Conservation (phyloP, 2,329 filamentous ascomycete genomes). For the Scedosporium aurantiacum region DNA sequence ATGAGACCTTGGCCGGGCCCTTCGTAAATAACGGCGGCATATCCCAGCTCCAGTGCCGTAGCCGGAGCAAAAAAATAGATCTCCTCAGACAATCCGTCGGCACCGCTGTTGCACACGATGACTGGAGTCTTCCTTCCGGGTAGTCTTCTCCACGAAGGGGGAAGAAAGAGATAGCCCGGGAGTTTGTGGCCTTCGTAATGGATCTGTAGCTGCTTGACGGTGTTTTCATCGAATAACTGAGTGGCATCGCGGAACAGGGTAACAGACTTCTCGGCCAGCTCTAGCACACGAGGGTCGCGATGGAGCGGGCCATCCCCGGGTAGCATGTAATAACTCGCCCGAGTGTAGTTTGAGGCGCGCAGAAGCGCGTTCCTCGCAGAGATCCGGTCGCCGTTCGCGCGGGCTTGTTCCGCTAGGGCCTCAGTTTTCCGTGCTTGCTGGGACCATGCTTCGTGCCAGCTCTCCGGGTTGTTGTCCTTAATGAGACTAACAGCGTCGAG, state of each 20-base stretch:
- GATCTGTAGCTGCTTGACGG: slow-evolving; percentile 21
- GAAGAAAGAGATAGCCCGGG: slow-evolving; percentile 26
- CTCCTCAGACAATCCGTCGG: slow-evolving; percentile 28
- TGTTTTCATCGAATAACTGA: slow-evolving; percentile 12
- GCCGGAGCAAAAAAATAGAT: slow-evolving; percentile 22
- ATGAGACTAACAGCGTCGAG: slow-evolving; percentile 8
- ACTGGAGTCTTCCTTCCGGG: slow-evolving; percentile 20
- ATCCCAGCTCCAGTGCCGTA: slow-evolving; percentile 20
- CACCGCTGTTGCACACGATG: slow-evolving; percentile 23
- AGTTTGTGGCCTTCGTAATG: slow-evolving; percentile 24
- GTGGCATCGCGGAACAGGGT: slow-evolving; percentile 17
- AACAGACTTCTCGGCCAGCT: slow-evolving; percentile 14
- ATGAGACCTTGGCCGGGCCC: slow-evolving; percentile 33
- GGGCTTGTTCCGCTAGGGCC: slow-evolving; percentile 6
- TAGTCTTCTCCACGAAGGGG: slow-evolving; percentile 12
- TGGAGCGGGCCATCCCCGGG: slow-evolving; percentile 1
- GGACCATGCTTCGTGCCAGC: slow-evolving; percentile 7
- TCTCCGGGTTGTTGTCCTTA: slow-evolving; percentile 6
- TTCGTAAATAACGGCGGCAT: slow-evolving; percentile 32
- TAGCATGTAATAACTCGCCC: slow-evolving; percentile 7
- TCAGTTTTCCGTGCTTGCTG: slow-evolving; percentile 5
- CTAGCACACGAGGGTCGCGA: slow-evolving; percentile 18
- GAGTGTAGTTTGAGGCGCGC: slow-evolving; percentile 8
- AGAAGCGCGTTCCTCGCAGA: slow-evolving; percentile 5
- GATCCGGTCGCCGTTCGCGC: background rate